Evolutionary conservation across 306 rosid genomes (phyloP).

Genomic region (Argentina anserina): DNA sequence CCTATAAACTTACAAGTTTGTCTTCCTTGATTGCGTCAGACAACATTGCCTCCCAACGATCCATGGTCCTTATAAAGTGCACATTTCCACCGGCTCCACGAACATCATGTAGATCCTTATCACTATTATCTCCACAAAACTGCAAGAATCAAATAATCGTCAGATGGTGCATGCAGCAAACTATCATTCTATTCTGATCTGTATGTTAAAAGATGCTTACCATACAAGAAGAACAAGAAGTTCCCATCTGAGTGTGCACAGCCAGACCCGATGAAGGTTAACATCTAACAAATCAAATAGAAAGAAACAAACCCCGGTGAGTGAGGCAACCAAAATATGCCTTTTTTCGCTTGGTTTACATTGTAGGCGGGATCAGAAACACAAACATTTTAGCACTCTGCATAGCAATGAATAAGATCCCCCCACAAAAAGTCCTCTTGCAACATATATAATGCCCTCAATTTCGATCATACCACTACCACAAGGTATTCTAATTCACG

Average conservation of each 20-base stretch:
- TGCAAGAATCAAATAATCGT: conserved; percentile 17
- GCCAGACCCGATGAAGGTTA: conserved; percentile 6
- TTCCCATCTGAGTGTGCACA: conserved; percentile 52
- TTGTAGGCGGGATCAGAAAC: neutral
- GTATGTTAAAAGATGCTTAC: conserved; percentile 31
- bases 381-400: neutral
- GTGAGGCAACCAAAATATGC: neutral
- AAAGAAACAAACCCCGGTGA: neutral
- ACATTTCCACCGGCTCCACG: conserved; percentile 56
- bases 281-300: neutral
- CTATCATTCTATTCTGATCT: neutral
- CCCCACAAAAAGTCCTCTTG: neutral
- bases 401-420: neutral
- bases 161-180: conserved; percentile 5
- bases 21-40: conserved; percentile 69
- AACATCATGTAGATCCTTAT: conserved; percentile 25
- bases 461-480: neutral
- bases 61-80: conserved; percentile 54
- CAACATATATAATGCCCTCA: neutral
- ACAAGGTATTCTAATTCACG: neutral
- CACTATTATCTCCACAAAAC: conserved; percentile 2
- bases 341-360: neutral
- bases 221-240: conserved; percentile 47
- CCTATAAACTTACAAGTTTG: conserved; percentile 53
- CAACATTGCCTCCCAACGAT: conserved; percentile 64